phyloP scores from a whole-genome alignment of 805 yeast species.

The Ogataea glucozyma region DNA sequence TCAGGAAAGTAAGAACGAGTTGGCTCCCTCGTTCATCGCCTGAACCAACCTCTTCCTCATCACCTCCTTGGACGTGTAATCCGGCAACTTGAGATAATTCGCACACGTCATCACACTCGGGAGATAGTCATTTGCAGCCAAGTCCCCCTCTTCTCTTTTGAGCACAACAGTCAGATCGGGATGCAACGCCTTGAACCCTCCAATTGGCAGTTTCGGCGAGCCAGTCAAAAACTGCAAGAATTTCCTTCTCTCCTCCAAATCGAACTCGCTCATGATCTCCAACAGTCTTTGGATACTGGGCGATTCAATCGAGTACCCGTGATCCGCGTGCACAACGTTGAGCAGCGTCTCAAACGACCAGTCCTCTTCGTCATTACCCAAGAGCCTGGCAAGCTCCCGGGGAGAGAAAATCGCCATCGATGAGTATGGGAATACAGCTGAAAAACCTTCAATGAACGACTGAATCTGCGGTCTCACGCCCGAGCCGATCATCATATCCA shows the following conservation, averaged over 20 bases:
- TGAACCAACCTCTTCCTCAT: conserved; percentile 59
- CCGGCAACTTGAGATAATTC: conserved; percentile 86
- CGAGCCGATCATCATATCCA: conserved; percentile 56
- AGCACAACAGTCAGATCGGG: conserved; percentile 89
- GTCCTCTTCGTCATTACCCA: conserved; percentile 83
- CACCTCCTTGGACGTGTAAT: conserved; percentile 63
- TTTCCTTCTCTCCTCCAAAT: conserved; percentile 55
- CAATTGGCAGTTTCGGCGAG: conserved; percentile 88
- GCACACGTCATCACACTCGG: conserved; percentile 99
- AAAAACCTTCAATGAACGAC: conserved; percentile 77
- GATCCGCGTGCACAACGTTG: conserved; percentile 75
- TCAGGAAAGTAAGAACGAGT: conserved; percentile 83
- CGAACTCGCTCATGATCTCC: conserved; percentile 59
- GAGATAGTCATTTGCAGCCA: conserved; percentile 71
- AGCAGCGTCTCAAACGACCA: conserved; percentile 71
- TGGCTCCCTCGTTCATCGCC: conserved; percentile 87
- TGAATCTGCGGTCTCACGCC: conserved; percentile 69
- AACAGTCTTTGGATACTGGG: conserved; percentile 59
- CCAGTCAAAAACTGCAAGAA: conserved; percentile 91
- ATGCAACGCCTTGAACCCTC: conserved; percentile 80
- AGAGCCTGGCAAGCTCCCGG: conserved; percentile 65
- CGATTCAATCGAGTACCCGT: conserved; percentile 81
- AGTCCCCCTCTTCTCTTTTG: conserved; percentile 72
- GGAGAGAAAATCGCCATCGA: conserved; percentile 73
- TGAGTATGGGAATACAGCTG: conserved; percentile 75